phyloP scores from a whole-genome alignment of 2,329 filamentous ascomycete genomes.

The Microthyrium microscopicum region DNA sequence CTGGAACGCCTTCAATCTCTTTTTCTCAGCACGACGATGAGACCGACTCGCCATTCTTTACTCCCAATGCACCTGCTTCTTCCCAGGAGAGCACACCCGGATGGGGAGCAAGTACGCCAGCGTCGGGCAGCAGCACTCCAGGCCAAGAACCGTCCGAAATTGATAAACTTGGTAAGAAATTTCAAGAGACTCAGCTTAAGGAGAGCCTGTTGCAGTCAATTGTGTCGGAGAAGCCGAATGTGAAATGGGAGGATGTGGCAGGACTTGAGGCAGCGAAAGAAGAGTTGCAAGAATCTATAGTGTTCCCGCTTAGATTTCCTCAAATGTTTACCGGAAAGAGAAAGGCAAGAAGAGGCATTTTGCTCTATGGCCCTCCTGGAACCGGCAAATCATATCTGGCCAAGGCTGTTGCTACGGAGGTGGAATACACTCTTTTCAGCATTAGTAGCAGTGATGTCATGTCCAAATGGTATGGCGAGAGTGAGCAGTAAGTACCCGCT shows the following conservation, averaged over 20 bases:
- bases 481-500: slow-evolving; percentile 2
- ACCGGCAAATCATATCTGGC: slow-evolving; percentile 5
- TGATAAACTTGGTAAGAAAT: too few species aligned
- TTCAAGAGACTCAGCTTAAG: not conserved
- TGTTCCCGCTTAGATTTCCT: slow-evolving; percentile 4
- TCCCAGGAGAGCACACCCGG: too few species aligned
- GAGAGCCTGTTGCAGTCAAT: not conserved
- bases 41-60: too few species aligned
- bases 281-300: slow-evolving; percentile 1
- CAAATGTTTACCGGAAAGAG: slow-evolving; percentile 2
- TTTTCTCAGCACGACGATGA: too few species aligned
- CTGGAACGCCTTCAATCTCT: too few species aligned
- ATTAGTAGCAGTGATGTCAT: slow-evolving; percentile 2
- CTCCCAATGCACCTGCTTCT: too few species aligned
- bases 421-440: slow-evolving; percentile 2
- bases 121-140: too few species aligned
- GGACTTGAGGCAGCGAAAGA: slow-evolving; percentile 4
- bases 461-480: slow-evolving; percentile 3
- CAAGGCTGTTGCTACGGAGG: slow-evolving; percentile 4
- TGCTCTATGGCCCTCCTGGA: slow-evolving; percentile 5
- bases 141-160: not conserved
- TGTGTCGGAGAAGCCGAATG: slow-evolving; percentile 1
- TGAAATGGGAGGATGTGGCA: slow-evolving; percentile 4
- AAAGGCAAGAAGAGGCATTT: not conserved
- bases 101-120: too few species aligned